phyloP scores from a whole-genome alignment of 2,329 filamentous ascomycete genomes.

The Epichloe coenophiala region DNA sequence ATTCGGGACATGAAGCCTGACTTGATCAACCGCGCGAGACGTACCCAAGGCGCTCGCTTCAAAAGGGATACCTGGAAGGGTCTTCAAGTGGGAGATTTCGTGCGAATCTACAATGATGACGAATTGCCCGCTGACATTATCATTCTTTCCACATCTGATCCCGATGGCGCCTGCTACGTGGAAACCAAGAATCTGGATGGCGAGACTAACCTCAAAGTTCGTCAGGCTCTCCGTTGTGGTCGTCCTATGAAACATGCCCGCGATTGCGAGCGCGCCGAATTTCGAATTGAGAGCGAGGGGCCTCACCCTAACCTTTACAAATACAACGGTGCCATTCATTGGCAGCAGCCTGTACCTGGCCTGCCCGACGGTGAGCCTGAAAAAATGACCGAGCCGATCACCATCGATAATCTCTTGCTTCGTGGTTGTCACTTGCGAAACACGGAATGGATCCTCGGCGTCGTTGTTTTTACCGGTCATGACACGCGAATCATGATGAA shows the following conservation, averaged over 20 bases:
- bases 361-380: conserved; percentile 48
- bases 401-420: conserved; percentile 88
- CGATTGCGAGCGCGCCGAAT: conserved; percentile 83
- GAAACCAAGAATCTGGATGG: conserved; percentile 98
- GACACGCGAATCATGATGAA: conserved; percentile 99
- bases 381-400: conserved; percentile 85
- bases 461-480: conserved; percentile 87
- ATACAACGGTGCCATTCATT: conserved; percentile 81
- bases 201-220: conserved; percentile 93
- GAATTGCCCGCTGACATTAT: conserved; percentile 90
- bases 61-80: conserved; percentile 94
- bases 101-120: conserved; percentile 92
- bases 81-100: conserved; percentile 87
- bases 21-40: conserved; percentile 59
- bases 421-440: conserved; percentile 89
- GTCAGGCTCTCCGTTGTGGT: conserved; percentile 78
- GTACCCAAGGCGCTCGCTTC: conserved; percentile 62
- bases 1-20: conserved; percentile 35
- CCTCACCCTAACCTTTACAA: conserved; percentile 92
- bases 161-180: conserved; percentile 89
- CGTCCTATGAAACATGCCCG: conserved; percentile 72
- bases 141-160: conserved; percentile 82
- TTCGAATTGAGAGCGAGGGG: conserved; percentile 77
- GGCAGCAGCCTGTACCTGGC: conserved; percentile 59
- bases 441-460: conserved; percentile 87